Conservation (phyloP, 345 rosid genomes). For the Populus tremula region DNA sequence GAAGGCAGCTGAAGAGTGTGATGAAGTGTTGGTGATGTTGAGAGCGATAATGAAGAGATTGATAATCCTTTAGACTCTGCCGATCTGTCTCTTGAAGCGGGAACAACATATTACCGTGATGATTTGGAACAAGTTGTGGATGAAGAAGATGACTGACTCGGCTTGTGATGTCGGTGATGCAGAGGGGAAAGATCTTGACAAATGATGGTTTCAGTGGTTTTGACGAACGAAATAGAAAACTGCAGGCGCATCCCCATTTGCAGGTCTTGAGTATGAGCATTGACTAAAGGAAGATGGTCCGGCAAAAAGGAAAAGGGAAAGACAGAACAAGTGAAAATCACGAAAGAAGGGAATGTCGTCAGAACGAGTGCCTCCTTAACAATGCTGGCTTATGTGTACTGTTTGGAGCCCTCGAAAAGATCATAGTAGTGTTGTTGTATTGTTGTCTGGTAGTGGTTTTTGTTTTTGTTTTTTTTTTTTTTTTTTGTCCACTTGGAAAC, state of each 20-base stretch:
- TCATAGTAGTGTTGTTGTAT: too few relatives aligned
- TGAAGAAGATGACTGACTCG: conserved; percentile 71
- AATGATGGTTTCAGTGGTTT: conserved; percentile 16
- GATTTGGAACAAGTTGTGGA: conserved; percentile 65
- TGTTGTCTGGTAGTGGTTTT: too few relatives aligned
- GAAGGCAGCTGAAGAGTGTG: conserved; percentile 48
- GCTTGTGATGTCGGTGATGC: conserved; percentile 33
- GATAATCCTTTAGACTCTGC: conserved; percentile 15
- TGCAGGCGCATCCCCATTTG: conserved; percentile 65
- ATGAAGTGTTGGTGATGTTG: conserved; percentile 46
- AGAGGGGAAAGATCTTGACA: conserved; percentile 49
- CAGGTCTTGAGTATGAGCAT: conserved; percentile 32
- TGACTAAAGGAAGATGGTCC: too few relatives aligned
- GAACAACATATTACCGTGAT: conserved; percentile 68
- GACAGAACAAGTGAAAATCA: too few relatives aligned
- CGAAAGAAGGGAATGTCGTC: too few relatives aligned
- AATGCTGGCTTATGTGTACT: too few relatives aligned
- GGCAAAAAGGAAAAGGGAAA: too few relatives aligned
- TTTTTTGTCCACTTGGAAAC: too few relatives aligned
- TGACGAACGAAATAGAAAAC: too few relatives aligned
- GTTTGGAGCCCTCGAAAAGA: too few relatives aligned
- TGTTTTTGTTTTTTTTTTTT: too few relatives aligned
- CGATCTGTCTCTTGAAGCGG: conserved; percentile 50
- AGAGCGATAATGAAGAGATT: conserved; percentile 84
- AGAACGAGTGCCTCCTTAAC: too few relatives aligned